A percentile compares a stretch with the other conserved stretches of the same genome.
Conservation (phyloP, 2,329 filamentous ascomycete genomes). For the Botryosphaeria dothidea region DNA sequence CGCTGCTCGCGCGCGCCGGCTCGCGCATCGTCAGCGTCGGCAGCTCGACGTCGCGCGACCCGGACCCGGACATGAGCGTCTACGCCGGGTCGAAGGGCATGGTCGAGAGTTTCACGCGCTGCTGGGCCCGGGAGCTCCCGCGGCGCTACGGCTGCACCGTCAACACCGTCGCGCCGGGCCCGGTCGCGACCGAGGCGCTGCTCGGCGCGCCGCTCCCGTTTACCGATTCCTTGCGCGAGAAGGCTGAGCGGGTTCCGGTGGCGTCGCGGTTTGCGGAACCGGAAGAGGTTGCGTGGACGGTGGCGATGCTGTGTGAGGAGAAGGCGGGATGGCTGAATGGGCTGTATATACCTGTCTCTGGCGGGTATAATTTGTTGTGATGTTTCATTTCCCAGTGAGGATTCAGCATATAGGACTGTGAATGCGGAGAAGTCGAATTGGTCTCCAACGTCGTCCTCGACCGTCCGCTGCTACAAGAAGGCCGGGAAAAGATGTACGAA, state of each 20-base stretch:
- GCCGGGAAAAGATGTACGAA: no score
- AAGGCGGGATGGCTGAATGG: constrained; percentile 52
- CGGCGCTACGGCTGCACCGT: constrained; percentile 50
- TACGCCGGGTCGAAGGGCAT: constrained; percentile 53
- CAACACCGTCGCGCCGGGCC: constrained; percentile 47
- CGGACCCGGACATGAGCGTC: constrained; percentile 43
- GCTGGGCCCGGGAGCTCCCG: constrained; percentile 48
- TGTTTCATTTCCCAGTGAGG: no score
- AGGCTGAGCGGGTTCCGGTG: constrained; percentile 47
- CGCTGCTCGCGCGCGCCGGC: constrained; percentile 30
- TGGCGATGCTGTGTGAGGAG: constrained; percentile 48
- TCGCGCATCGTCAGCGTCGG: constrained; percentile 50
- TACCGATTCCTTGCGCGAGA: constrained; percentile 52
- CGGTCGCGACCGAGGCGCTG: constrained; percentile 39
- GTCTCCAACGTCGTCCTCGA: no score
- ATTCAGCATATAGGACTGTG: no score
- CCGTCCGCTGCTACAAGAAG: no score
- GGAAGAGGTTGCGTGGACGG: constrained; percentile 50
- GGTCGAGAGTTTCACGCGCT: constrained; percentile 49
- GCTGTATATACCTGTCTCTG: constrained; percentile 28
- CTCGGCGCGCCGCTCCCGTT: constrained; percentile 36
- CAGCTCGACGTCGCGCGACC: constrained; percentile 37
- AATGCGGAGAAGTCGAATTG: no score
- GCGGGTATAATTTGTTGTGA: constrained; percentile 20
- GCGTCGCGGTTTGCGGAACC: constrained; percentile 45